A percentile compares a stretch with the other conserved stretches of the same genome.
These are phyloP conservation scores for Clitopilus passeckerianus DNA, from an alignment of 768 basidiomycete species.

Conservation along the genomic window DNA sequence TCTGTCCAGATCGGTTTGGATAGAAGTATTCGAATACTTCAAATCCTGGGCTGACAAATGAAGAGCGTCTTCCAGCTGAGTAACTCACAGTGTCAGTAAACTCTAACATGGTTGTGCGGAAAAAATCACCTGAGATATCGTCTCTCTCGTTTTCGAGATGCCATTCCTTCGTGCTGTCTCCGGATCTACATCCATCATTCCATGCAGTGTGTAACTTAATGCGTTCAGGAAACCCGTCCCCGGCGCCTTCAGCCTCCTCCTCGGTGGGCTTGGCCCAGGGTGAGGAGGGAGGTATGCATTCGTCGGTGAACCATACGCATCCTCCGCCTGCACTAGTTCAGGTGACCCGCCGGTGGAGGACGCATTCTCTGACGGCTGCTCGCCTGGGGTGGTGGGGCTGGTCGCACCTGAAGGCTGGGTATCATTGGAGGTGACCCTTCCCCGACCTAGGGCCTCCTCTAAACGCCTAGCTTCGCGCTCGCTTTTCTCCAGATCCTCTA, in stretches of 20 bases:
- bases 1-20: conserved; percentile 95
- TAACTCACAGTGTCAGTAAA: conserved; percentile 4
- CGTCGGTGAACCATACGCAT: conserved; percentile 33
- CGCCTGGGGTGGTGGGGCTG: conserved; percentile 18
- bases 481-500: conserved; percentile 89
- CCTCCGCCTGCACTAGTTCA: conserved; percentile 6
- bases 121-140: conserved; percentile 79
- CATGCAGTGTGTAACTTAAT: conserved; percentile 89
- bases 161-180: conserved; percentile 90
- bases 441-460: conserved; percentile 78
- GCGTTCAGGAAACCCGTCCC: conserved; percentile 89
- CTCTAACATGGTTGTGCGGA: not conserved
- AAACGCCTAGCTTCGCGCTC: conserved; percentile 87
- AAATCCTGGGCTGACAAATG: conserved; percentile 91
- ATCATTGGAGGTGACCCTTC: conserved; percentile 22
- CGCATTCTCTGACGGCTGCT: conserved; percentile 19
- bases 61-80: conserved; percentile 89
- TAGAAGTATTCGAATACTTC: conserved; percentile 93
- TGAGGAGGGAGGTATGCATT: conserved; percentile 65
- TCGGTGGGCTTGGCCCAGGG: conserved; percentile 69
- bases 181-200: conserved; percentile 99
- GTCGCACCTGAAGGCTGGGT: conserved; percentile 11
- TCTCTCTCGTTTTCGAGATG: conserved; percentile 92
- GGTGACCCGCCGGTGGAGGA: not conserved
- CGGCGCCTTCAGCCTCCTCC: conserved; percentile 52